These are phyloP conservation scores for Trametes pubescens DNA, from an alignment of 1,284 basidiomycete genomes.

Conservation along the genomic window DNA sequence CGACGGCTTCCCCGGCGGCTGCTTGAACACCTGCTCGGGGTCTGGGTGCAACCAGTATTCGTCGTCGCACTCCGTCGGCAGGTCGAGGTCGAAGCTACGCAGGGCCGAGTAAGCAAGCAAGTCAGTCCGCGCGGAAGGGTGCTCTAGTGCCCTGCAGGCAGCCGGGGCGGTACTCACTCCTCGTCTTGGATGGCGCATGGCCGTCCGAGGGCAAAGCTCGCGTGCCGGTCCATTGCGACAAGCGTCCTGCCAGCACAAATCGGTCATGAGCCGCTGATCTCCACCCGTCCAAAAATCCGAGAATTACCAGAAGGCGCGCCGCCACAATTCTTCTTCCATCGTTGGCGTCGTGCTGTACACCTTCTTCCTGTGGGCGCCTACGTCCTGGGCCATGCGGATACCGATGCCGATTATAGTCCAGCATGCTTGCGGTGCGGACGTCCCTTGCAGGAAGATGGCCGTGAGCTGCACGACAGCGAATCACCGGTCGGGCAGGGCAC, in stretches of 20 bases:
- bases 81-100: conserved; percentile 65
- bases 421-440: conserved; percentile 58
- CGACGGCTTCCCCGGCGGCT: conserved; percentile 56
- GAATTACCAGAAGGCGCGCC: conserved; percentile 77
- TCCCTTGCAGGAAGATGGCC: conserved; percentile 51
- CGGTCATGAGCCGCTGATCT: background rate
- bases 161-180: conserved; percentile 60
- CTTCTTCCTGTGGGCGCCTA: conserved; percentile 51
- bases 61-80: conserved; percentile 69
- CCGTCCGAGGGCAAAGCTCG: conserved; percentile 78
- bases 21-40: conserved; percentile 51
- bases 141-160: background rate
- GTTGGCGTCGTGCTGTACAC: conserved; percentile 41
- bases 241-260: conserved; percentile 62
- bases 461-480: conserved; percentile 40
- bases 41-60: conserved; percentile 64
- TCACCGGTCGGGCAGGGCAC: background rate
- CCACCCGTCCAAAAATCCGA: background rate
- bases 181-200: conserved; percentile 88
- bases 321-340: conserved; percentile 61
- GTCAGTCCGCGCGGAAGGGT: background rate
- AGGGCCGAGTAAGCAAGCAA: background rate
- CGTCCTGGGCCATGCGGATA: conserved; percentile 57
- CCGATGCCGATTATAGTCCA: conserved; percentile 63
- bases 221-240: conserved; percentile 66